A percentile compares a stretch with the other conserved stretches of the same genome.
Conservation (phyloP, 768 basidiomycete genomes). For the Trametes sanguinea region DNA sequence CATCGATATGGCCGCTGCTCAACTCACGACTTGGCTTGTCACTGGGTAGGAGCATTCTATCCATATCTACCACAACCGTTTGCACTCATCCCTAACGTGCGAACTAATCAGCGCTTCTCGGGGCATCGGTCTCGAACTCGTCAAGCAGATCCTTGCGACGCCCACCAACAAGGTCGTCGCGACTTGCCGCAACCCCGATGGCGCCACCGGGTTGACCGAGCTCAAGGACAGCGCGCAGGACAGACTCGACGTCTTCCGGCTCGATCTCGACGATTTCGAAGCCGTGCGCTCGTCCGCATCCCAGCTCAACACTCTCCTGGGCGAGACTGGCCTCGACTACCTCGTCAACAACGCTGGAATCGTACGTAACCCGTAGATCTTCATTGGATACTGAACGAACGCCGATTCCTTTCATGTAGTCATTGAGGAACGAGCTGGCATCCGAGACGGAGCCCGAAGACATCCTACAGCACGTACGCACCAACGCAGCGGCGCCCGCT, state of each 20-base stretch:
- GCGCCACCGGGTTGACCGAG: slow-evolving; percentile 24
- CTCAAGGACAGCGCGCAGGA: slow-evolving; percentile 30
- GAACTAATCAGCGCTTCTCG: slow-evolving; percentile 1
- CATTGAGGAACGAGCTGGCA: background rate
- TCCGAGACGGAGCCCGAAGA: slow-evolving; percentile 28
- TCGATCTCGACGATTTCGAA: slow-evolving; percentile 33
- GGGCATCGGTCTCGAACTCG: slow-evolving; percentile 34
- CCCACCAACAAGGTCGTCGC: slow-evolving; percentile 33
- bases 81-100: background rate
- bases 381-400: background rate
- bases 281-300: slow-evolving; percentile 30
- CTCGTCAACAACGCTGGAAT: slow-evolving; percentile 42
- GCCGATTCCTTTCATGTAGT: background rate
- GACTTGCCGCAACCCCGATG: slow-evolving; percentile 31
- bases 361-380: slow-evolving; percentile 24
- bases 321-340: slow-evolving; percentile 37
- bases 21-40: background rate
- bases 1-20: background rate
- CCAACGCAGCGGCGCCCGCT: slow-evolving; percentile 38
- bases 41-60: background rate
- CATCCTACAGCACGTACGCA: slow-evolving; percentile 30
- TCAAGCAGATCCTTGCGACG: slow-evolving; percentile 26
- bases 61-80: too few species aligned
- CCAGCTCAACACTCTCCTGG: slow-evolving; percentile 29
- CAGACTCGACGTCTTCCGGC: slow-evolving; percentile 35